These are phyloP conservation scores for Leishmania gerbilli DNA, from an alignment of 208 protist genomes.

Conservation along the genomic window DNA sequence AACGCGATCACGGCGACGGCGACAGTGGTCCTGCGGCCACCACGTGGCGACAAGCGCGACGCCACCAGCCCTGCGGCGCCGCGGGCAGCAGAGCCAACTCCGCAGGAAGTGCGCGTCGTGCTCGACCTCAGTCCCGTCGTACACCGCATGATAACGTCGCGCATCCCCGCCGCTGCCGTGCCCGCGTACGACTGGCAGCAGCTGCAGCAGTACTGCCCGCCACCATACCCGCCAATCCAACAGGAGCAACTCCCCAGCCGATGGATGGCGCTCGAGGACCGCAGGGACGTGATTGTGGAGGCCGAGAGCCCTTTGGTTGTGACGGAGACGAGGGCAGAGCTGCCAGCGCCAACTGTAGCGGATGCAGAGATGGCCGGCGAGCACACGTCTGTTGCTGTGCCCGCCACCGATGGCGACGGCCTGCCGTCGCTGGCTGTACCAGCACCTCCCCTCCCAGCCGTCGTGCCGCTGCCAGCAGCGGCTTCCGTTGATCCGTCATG, in stretches of 20 bases:
- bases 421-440: not conserved
- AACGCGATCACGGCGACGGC: slow-evolving; percentile 6
- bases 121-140: slow-evolving; percentile 22
- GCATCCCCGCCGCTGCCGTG: not conserved
- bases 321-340: not conserved
- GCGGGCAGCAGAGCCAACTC: not conserved
- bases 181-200: not conserved
- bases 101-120: slow-evolving; percentile 23
- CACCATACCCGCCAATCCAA: slow-evolving; percentile 8
- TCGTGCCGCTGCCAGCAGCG: not conserved
- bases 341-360: not conserved
- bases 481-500: not conserved
- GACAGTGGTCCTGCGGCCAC: not conserved
- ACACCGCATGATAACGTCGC: not conserved
- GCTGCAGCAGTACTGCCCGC: not conserved
- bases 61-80: not conserved
- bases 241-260: slow-evolving; percentile 19
- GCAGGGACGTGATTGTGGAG: slow-evolving; percentile 49
- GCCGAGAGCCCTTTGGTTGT: not conserved
- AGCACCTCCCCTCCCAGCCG: not conserved
- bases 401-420: not conserved
- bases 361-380: not conserved
- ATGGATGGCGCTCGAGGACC: slow-evolving; percentile 32
- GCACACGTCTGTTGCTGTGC: not conserved
- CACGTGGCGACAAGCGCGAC: not conserved